A percentile compares a stretch with the other conserved stretches of the same genome.
Conservation (phyloP, 1,284 basidiomycete species). For the Thelephora terrestris region DNA sequence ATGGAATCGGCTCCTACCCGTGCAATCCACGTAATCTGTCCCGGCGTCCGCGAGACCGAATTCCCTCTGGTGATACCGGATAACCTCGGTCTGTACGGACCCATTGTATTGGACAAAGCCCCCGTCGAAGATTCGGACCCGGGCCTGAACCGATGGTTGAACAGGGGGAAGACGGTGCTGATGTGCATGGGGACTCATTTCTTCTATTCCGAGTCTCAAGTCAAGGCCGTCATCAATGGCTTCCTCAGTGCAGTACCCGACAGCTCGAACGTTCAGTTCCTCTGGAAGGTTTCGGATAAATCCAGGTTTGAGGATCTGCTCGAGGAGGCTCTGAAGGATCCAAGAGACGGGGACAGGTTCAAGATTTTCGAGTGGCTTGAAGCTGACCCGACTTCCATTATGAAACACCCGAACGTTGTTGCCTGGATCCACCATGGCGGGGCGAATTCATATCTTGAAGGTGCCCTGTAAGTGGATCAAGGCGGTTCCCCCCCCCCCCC, state of each 20-base stretch:
- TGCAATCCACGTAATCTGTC: conserved; percentile 8
- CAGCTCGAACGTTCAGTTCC: conserved; percentile 9
- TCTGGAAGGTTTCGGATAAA: conserved; percentile 12
- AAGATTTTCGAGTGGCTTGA: conserved; percentile 8
- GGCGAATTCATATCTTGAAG: conserved; percentile 1
- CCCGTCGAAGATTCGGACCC: conserved; percentile 6
- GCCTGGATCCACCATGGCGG: conserved; percentile 8
- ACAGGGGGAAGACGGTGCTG: conserved; percentile 7
- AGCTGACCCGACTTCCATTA: conserved; percentile 5
- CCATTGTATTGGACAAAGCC: conserved; percentile 6
- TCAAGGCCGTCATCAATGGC: not conserved
- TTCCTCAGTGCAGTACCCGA: not conserved
- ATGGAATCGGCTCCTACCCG: conserved; percentile 5
- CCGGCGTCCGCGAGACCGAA: conserved; percentile 9
- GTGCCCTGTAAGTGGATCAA: not conserved
- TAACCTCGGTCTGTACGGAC: conserved; percentile 10
- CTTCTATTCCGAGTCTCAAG: conserved; percentile 8
- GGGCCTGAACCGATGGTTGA: conserved; percentile 8
- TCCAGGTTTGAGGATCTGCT: conserved; percentile 6
- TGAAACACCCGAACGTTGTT: conserved; percentile 8
- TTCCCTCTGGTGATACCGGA: conserved; percentile 7
- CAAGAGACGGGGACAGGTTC: conserved; percentile 1
- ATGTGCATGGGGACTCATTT: conserved; percentile 12
- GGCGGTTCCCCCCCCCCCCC: not conserved
- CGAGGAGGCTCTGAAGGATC: not conserved